Evolutionary conservation across 352 stramenopile species (phyloP).

Genomic region (Phytopythium mirpurense): DNA sequence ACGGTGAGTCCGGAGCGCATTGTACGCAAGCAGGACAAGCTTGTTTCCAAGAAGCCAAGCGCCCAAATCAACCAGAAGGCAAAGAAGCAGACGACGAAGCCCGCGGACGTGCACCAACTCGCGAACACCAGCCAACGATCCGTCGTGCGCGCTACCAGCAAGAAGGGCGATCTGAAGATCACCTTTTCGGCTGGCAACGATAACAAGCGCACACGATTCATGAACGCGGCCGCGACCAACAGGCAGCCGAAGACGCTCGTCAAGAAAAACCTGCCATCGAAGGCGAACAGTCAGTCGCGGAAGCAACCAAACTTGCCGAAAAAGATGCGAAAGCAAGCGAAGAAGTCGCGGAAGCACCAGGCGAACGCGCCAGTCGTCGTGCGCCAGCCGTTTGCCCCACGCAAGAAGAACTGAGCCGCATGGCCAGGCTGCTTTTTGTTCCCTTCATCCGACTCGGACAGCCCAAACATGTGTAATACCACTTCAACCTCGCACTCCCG

Average conservation of each 20-base stretch:
- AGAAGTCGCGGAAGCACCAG: slow-evolving; percentile 18
- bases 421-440: no score
- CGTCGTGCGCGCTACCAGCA: slow-evolving; percentile 25
- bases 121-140: slow-evolving; percentile 10
- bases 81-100: not conserved
- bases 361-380: slow-evolving; percentile 30
- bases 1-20: not conserved
- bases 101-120: not conserved
- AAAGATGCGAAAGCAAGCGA: slow-evolving; percentile 26
- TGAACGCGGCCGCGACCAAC: slow-evolving; percentile 7
- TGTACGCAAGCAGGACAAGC: slow-evolving; percentile 1
- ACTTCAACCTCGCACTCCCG: not conserved
- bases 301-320: slow-evolving; percentile 24
- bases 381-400: slow-evolving; percentile 35
- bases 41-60: not conserved
- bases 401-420: slow-evolving; percentile 32
- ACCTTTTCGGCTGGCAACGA: slow-evolving; percentile 17
- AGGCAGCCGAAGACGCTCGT: slow-evolving; percentile 8
- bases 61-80: not conserved
- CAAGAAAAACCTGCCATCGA: slow-evolving; percentile 29
- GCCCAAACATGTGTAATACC: no score
- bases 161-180: slow-evolving; percentile 32
- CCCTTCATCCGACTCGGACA: no score
- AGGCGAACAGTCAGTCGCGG: slow-evolving; percentile 16
- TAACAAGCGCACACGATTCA: not conserved